Conservation (phyloP, 805 yeast genomes). For the Ogataea pini region DNA sequence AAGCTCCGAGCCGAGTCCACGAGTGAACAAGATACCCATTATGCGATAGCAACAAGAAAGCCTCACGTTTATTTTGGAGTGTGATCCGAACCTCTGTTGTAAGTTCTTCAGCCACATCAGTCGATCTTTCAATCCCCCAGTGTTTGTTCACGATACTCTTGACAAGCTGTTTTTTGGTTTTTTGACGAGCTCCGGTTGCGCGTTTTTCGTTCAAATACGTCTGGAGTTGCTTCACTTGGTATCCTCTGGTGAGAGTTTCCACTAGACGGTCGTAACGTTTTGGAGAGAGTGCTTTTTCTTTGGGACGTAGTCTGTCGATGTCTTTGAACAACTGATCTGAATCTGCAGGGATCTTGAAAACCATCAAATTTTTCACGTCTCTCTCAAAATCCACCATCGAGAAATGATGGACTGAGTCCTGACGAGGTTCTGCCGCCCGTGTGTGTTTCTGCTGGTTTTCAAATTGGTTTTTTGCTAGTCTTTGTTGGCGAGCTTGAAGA, state of each 20-base stretch:
- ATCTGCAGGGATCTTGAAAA: constrained; percentile 29
- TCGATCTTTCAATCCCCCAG: constrained; percentile 30
- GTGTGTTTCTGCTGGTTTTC: constrained; percentile 1
- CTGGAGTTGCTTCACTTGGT: constrained; percentile 26
- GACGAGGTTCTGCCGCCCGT: background rate
- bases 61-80: constrained; percentile 32
- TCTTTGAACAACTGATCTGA: constrained; percentile 26
- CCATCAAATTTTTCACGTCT: constrained; percentile 31
- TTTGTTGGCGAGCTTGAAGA: background rate
- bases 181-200: constrained; percentile 10
- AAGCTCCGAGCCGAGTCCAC: constrained; percentile 40
- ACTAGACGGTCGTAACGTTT: constrained; percentile 25
- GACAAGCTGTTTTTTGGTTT: constrained; percentile 25
- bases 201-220: constrained; percentile 19
- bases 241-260: constrained; percentile 23
- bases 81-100: constrained; percentile 27
- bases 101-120: constrained; percentile 17
- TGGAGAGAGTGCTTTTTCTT: constrained; percentile 19
- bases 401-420: constrained; percentile 12
- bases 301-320: constrained; percentile 34
- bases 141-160: constrained; percentile 23
- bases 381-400: constrained; percentile 31
- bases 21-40: constrained; percentile 34
- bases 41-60: constrained; percentile 35
- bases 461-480: background rate